Evolutionary conservation across 805 yeast species (phyloP).

Genomic region (Metschnikowia matae): DNA sequence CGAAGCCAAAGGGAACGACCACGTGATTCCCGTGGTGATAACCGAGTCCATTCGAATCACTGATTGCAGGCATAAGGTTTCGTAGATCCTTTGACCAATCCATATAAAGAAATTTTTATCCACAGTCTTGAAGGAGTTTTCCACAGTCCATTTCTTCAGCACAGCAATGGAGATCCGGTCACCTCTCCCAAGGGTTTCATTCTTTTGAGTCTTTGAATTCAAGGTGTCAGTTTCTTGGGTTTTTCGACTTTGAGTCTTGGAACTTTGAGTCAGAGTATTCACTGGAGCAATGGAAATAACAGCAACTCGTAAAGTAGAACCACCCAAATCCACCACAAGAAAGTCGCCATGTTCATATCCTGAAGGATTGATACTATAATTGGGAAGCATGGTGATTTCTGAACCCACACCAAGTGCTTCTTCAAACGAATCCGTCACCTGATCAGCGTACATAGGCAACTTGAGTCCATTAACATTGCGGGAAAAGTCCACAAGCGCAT

Average conservation of each 20-base stretch:
- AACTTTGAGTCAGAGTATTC: too few relatives aligned
- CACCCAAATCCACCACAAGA: conserved; percentile 54
- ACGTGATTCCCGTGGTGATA: conserved; percentile 45
- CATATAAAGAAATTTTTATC: conserved; percentile 40
- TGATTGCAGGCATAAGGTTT: conserved; percentile 24
- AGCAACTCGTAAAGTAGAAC: conserved; percentile 48
- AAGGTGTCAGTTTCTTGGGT: too few relatives aligned
- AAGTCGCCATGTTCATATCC: conserved; percentile 36
- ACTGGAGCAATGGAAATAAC: conserved; percentile 31
- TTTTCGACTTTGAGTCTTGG: too few relatives aligned
- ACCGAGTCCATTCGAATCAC: conserved; percentile 8
- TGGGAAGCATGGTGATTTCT: conserved; percentile 38
- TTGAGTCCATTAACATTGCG: conserved; percentile 1
- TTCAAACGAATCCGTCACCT: conserved; percentile 24
- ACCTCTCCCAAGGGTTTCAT: too few relatives aligned
- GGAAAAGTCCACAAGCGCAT: conserved; percentile 9
- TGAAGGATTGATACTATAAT: conserved; percentile 34
- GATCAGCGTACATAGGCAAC: conserved; percentile 19
- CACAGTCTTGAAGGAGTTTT: conserved; percentile 36
- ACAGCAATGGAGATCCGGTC: conserved; percentile 25
- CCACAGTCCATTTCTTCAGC: conserved; percentile 37
- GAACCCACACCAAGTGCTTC: conserved; percentile 27
- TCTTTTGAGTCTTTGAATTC: too few relatives aligned
- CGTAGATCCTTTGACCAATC: conserved; percentile 34
- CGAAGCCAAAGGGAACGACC: conserved; percentile 54